These are phyloP conservation scores for Botrytis tulipae DNA, from an alignment of 2,329 filamentous ascomycete species.

Conservation along the genomic window DNA sequence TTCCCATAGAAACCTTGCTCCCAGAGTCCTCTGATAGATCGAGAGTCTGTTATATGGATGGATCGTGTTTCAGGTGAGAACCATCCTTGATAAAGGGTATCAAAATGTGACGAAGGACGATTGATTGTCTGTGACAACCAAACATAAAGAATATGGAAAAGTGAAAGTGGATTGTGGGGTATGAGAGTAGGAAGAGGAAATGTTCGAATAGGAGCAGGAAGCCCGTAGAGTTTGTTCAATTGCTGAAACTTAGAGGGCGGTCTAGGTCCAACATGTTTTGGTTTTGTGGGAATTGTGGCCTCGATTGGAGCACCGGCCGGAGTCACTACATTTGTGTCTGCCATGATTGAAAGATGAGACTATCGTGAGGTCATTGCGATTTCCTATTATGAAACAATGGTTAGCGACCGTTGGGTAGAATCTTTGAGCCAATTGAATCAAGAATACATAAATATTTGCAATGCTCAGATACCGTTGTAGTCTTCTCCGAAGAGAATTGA, in stretches of 20 bases:
- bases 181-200: slow-evolving; percentile 86
- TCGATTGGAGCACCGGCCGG: slow-evolving; percentile 18
- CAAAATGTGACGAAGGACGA: slow-evolving; percentile 62
- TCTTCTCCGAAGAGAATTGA: slow-evolving; percentile 63
- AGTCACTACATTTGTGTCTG: slow-evolving; percentile 26
- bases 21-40: slow-evolving; percentile 80
- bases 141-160: slow-evolving; percentile 75
- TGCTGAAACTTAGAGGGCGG: slow-evolving; percentile 42
- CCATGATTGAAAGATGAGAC: slow-evolving; percentile 30
- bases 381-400: slow-evolving; percentile 25
- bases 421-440: slow-evolving; percentile 4
- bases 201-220: slow-evolving; percentile 75
- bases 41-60: slow-evolving; percentile 76
- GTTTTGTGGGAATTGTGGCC: slow-evolving; percentile 18
- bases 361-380: slow-evolving; percentile 34
- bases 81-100: slow-evolving; percentile 65
- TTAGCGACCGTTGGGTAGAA: background rate
- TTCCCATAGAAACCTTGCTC: slow-evolving; percentile 98
- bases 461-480: slow-evolving; percentile 97
- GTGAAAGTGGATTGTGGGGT: slow-evolving; percentile 86
- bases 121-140: slow-evolving; percentile 72
- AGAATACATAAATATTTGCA: slow-evolving; percentile 33
- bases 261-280: slow-evolving; percentile 24
- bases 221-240: slow-evolving; percentile 73
- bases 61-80: slow-evolving; percentile 83